Base-by-base conservation (phyloP, 306 rosid species). In the Comarum palustre region DNA sequence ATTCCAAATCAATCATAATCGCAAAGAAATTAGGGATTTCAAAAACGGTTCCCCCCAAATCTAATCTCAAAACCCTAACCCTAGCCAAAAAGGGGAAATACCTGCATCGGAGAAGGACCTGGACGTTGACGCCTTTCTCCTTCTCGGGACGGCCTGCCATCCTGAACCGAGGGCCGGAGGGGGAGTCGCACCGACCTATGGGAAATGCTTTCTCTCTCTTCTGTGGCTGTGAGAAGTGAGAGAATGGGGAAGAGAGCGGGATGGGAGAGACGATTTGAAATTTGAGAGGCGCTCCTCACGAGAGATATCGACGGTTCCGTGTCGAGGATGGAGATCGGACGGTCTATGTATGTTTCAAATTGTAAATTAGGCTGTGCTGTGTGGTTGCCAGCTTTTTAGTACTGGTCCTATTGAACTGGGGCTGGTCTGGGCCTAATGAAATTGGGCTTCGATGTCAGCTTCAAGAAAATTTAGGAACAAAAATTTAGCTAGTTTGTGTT, bases 101-200 rank as follows among this genome's bases (percentile, higher is more conserved):
- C 98, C 98, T 84, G 93, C 98, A 93, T 48, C 97, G 96, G 41
- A 93, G 96, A 64, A 93, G 98, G 48, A 93, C 98, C 72, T 93
- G 98, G 75, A 93, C 98, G 66, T 93, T 93, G 46, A 93, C 98
- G 22, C 98, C 98, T 73, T 93, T 93, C 84, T 93, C 98, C 73
- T 88, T 93, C 81, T 86, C 97, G 55, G 84, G 92, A 60, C 96
- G 96, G 34, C 82, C 81, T 20, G 98, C 86, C 98, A 93, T 93
- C 80, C 73, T 79, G 60, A 62, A 76, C 36, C 63, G 47, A 55
- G 39, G 13, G 67, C 48, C 69, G 20, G 76, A 79, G 47, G 71
- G 73, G 25, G 59, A 76, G 42, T 57, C 79, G 76, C 54, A 36
- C 46, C 46, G 42, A 63, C 74, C 67, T 39, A 42, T 22, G 71